A percentile compares a stretch with the other conserved stretches of the same genome.
phyloP scores from a whole-genome alignment of 768 basidiomycete genomes.

The Daedaleopsis nitida region DNA sequence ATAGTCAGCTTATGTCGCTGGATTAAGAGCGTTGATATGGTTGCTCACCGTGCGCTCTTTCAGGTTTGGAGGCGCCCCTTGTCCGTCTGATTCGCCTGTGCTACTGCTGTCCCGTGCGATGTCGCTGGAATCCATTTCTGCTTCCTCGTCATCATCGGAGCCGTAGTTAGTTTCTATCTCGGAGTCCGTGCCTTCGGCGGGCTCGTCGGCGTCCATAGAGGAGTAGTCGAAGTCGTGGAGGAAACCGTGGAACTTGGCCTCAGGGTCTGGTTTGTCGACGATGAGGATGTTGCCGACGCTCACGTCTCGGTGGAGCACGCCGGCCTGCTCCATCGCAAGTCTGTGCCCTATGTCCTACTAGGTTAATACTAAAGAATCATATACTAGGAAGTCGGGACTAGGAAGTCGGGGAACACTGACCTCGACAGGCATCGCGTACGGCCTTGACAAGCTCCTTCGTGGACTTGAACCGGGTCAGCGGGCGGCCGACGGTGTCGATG shows the following conservation, averaged over 20 bases:
- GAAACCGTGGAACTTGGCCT: not conserved
- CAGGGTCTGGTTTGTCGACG: not conserved
- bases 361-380: not conserved
- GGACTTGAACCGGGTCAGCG: conserved; percentile 1
- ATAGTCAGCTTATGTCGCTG: too few species aligned
- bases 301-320: conserved; percentile 22
- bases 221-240: conserved; percentile 7
- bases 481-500: conserved; percentile 6
- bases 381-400: not conserved
- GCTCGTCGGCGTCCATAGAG: not conserved
- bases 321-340: conserved; percentile 9
- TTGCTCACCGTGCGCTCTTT: not conserved
- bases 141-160: not conserved
- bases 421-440: conserved; percentile 1
- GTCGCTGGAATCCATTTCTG: too few species aligned
- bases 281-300: conserved; percentile 25
- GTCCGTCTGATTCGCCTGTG: too few species aligned
- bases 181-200: not conserved
- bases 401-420: too few species aligned
- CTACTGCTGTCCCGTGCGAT: too few species aligned
- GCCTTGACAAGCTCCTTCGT: conserved; percentile 1
- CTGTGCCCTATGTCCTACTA: conserved; percentile 9
- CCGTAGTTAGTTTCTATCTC: not conserved
- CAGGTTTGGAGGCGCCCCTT: too few species aligned
- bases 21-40: too few species aligned